Evolutionary conservation across 306 rosid genomes (phyloP), one percentile per base, ranked within the genome.

Genomic region (Macrotyloma uniflorum): DNA sequence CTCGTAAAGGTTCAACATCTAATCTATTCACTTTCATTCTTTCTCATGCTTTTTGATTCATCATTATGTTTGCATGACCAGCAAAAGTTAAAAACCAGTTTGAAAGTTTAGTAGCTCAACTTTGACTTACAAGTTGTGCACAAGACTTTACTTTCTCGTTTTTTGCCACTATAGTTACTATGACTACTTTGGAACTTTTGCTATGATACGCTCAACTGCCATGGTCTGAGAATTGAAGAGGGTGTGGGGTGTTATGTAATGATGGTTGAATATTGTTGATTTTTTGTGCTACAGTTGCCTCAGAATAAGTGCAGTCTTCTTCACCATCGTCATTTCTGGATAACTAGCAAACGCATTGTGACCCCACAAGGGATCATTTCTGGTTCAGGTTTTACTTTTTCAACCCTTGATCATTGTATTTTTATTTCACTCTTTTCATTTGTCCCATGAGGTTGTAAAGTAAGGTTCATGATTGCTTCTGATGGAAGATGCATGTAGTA

Each of bases 271-370:
- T 77, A 9, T 22, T 51, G 47, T 58, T 72, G 67, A 63, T 2
- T 74, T 35, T 68, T 13, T 11, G 16, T 77, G 72, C 28, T 6
- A 53, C 88, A 83, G 91, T 63, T 62, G 70, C 55, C 74, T 18
- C 42, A 12, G 33, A 63, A 86, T 33, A 82, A 79, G 33, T 95
- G 99, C 83, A 93, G 90, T 82, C 88, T 95, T 81, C 80, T 89
- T 80, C 97, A 91, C 20, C 46, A 80, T 77, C 80, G 64, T 42
- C 96, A 87, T 70, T 92, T 68, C 61, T 93, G 98, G 98, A 88
- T 95, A 70, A 49, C 90, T 19, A 95, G 98, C 89, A 89, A 91
- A 67, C 98, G 96, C 49, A 89, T 93, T 77, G 87, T 95, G 77
- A 95, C 97, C 8, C 90, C 93, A 13, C 86, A 90, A 72, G 98